Base-by-base conservation (phyloP, 176 grass and related monocot genomes). In the Oryza brachyantha region DNA sequence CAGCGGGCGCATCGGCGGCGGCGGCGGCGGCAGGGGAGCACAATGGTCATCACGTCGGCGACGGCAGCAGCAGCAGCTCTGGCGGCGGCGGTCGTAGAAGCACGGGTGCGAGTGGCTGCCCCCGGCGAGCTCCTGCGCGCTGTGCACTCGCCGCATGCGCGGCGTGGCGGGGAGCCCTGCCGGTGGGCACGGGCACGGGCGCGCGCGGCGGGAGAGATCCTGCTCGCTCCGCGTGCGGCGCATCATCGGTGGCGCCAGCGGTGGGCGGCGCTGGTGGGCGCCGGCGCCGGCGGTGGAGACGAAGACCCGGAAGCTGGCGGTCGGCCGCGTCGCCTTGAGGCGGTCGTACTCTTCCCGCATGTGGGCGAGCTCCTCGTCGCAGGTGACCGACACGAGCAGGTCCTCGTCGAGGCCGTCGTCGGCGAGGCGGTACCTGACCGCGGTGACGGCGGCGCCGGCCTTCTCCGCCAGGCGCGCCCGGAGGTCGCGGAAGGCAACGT, bases 331-430 rank as follows among this genome's bases (percentile, higher is more conserved):
- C 22, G 77, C 60, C 46, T 28, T 38, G 1, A 86, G 83, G 61
- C 57, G 76, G 46, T 87, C 88, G 80, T 84, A 84, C 84, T 90
- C 84, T 75, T 90, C 63, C 21, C 42, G 32, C 83, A 90, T 43
- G 75, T 90, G 61, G 26, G 54, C 88, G 28, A 90, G 79, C 34
- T 86, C 88, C 26, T 80, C 80, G 75, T 84, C 88, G 75, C 66
- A 75, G 64, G 88, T 90, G n/a, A 86, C 79, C 10, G 88, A 86
- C 8, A 90, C 80, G 16, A 86, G 26, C 52, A 84, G 68, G 19
- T 71, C 68, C 17, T 52, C 46, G n/a, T 84, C 64, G 35, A 86
- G 62, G 29, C 52, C 70, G 29, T 41, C 58, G 80, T 83, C 79
- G 19, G 37, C 55, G 29, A 87, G 88, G 28, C 58, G 70, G 84